Base-by-base conservation (phyloP, 768 basidiomycete species). In the Mycena rebaudengoi region DNA sequence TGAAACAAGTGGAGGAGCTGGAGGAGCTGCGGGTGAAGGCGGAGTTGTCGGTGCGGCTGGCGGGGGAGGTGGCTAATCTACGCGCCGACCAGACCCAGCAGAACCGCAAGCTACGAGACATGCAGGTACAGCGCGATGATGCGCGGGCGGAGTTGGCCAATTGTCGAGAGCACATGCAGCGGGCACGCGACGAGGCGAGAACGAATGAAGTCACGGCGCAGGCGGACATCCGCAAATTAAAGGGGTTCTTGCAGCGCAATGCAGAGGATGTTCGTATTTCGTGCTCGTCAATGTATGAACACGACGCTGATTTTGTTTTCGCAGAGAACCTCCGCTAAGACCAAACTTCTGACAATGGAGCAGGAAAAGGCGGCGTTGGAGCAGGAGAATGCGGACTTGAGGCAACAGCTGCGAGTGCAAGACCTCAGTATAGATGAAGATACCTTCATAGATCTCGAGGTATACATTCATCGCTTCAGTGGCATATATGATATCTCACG, bases 61-160 rank as follows among this genome's bases (percentile, higher is more conserved):
- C 67, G 33, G 62, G 33, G 18, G 74, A 80, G 61, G 52, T 71
- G 28, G 49, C 61, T 1, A 51, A 68, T 25, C 55, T 77, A 29
- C 63, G 69, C 6, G 41, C 32, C 3, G 60, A 54, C 2, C 32
- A 57, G n/a, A 18, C 46, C 20, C 14, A 25, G 4, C 20, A 57
- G 32, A 37, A 25, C 10, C 10, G 10, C 18, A 10, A 10, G 10
- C 10, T 37, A 4, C 40, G 48, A 25, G 59, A 54, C 12, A 4
- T 52, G 28, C 30, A 33, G 6, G 10, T 18, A 16, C 18, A 75
- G 45, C 71, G 72, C 18, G 71, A 79, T 16, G 65, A 70, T 26
- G 78, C 77, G 13, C 51, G 78, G 12, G 79, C 74, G 5, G 73
- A 78, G 30, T 49, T 60, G 35, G 76, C 71, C 14, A 73, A 71